Evolutionary conservation across 192 early-diverging fungal genomes (phyloP).

Genomic region (Haplosporangium gracile): DNA sequence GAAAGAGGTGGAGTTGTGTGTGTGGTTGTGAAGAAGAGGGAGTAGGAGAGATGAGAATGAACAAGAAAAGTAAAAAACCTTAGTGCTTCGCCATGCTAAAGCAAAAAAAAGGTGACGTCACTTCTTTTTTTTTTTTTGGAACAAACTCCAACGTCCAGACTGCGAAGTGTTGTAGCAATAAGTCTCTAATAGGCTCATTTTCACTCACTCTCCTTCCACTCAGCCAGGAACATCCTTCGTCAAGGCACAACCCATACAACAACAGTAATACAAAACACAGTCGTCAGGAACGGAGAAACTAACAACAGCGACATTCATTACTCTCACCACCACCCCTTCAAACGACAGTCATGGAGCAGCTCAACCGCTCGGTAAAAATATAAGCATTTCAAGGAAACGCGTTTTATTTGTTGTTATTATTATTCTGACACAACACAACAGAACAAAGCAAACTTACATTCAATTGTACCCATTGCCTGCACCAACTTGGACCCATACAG

Average conservation of each 20-base stretch:
- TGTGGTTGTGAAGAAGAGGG: too few relatives aligned
- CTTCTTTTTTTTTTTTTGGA: neutral
- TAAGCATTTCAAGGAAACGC: neutral
- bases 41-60: too few relatives aligned
- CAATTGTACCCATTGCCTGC: neutral
- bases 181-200: too few relatives aligned
- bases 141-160: too few relatives aligned
- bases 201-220: neutral
- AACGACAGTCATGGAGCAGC: slow-evolving; percentile 20
- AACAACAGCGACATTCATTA: neutral
- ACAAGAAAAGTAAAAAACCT: neutral
- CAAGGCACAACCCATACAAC: neutral
- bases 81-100: neutral
- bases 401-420: neutral
- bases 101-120: neutral
- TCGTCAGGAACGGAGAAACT: neutral
- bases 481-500: neutral
- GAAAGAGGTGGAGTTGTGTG: neutral
- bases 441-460: neutral
- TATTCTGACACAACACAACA: neutral
- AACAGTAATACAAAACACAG: neutral
- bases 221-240: neutral
- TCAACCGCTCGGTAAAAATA: slow-evolving; percentile 33
- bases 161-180: too few relatives aligned
- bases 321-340: too few relatives aligned